Conservation (phyloP, 1,284 basidiomycete genomes). For the Fomitiporia mediterranea region DNA sequence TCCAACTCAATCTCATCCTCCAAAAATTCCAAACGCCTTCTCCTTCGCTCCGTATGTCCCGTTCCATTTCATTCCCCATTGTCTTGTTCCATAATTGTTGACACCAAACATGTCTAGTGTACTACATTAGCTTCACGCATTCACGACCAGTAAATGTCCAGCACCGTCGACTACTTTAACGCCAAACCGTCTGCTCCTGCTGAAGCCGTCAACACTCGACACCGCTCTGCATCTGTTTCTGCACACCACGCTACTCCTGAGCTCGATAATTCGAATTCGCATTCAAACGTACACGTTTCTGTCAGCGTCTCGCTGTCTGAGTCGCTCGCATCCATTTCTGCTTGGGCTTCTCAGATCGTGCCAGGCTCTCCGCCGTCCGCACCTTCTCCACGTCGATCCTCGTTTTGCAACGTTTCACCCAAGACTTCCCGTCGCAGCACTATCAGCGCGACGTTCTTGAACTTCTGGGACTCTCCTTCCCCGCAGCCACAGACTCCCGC, state of each 20-base stretch:
- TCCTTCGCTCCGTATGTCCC: neutral
- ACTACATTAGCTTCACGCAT: constrained; percentile 8
- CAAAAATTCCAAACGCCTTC: neutral
- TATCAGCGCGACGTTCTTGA: constrained; percentile 36
- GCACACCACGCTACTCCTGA: neutral
- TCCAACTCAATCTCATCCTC: neutral
- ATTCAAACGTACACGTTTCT: constrained; percentile 7
- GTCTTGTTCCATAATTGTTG: neutral
- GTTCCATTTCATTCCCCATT: constrained; percentile 1
- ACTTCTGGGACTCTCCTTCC: constrained; percentile 38
- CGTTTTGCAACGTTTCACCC: constrained; percentile 26
- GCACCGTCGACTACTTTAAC: neutral
- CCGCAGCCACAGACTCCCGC: constrained; percentile 24
- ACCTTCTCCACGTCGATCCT: constrained; percentile 36
- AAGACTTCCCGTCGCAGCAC: constrained; percentile 23
- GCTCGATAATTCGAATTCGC: neutral
- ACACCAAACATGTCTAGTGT: constrained; percentile 5
- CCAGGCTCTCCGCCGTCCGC: constrained; percentile 51
- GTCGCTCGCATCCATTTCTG: constrained; percentile 34
- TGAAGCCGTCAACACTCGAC: neutral
- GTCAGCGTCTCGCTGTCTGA: constrained; percentile 24
- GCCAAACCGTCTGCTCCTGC: neutral
- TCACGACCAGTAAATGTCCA: constrained; percentile 7
- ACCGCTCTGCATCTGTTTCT: constrained; percentile 10
- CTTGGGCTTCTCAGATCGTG: constrained; percentile 58